These are phyloP conservation scores for Triadica sebifera DNA, from an alignment of 345 rosid species.

Conservation along the genomic window DNA sequence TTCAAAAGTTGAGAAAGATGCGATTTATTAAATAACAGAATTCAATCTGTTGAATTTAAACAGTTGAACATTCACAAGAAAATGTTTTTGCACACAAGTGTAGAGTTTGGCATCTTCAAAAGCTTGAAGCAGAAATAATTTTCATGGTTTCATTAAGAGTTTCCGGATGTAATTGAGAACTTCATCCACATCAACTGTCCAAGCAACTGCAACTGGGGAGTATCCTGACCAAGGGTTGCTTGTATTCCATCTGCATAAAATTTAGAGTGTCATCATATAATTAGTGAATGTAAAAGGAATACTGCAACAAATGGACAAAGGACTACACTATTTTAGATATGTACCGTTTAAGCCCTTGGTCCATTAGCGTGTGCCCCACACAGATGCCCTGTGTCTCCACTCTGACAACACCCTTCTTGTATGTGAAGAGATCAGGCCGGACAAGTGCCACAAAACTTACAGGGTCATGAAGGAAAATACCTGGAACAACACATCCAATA, in stretches of 20 bases:
- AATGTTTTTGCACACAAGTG: not conserved
- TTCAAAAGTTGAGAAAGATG: not conserved
- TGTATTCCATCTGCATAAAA: constrained; percentile 60
- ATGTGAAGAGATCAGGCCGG: constrained; percentile 85
- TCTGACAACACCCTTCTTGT: constrained; percentile 78
- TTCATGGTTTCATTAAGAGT: constrained; percentile 62
- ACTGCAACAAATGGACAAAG: not conserved
- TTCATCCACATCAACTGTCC: constrained; percentile 70
- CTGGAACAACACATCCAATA: constrained; percentile 37
- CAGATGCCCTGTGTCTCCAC: constrained; percentile 95
- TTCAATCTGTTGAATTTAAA: not conserved
- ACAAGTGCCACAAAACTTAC: constrained; percentile 74
- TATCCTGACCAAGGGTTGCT: constrained; percentile 86
- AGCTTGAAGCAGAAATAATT: not conserved
- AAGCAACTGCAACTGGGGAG: constrained; percentile 73
- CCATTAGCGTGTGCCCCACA: constrained; percentile 82
- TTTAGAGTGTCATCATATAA: not conserved
- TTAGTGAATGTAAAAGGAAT: not conserved
- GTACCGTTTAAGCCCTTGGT: constrained; percentile 81
- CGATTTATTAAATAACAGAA: not conserved
- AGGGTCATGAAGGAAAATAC: constrained; percentile 91
- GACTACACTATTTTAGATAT: not conserved
- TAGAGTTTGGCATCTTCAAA: not conserved
- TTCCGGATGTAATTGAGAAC: constrained; percentile 49
- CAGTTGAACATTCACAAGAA: not conserved